Evolutionary conservation across 371 early-diverging fungal genomes (phyloP).

Genomic region (Mortierella sp.): DNA sequence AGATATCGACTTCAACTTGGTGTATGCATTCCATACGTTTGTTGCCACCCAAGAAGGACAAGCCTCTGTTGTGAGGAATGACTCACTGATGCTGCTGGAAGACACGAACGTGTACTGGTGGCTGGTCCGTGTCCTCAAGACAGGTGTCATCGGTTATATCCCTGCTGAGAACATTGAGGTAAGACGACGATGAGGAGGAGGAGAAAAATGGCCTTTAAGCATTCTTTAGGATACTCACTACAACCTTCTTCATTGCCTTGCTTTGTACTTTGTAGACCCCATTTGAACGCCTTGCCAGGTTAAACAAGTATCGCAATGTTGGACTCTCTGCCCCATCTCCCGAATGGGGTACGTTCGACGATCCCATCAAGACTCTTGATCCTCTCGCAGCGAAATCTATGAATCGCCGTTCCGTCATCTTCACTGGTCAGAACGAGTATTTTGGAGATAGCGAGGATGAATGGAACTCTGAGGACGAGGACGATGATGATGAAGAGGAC

Average conservation of each 20-base stretch:
- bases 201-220: too few species aligned
- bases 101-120: conserved; percentile 98
- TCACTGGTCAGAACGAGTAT: conserved; percentile 38
- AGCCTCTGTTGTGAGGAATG: conserved; percentile 89
- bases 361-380: conserved; percentile 37
- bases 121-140: conserved; percentile 90
- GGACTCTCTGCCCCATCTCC: conserved; percentile 65
- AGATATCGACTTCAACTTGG: conserved; percentile 79
- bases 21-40: conserved; percentile 96
- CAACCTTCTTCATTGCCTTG: too few species aligned
- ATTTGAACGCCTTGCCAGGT: conserved; percentile 86
- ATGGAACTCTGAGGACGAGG: conserved; percentile 54
- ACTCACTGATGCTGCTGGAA: conserved; percentile 88
- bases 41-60: conserved; percentile 95
- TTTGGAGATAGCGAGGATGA: conserved; percentile 52
- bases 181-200: conserved; percentile 41
- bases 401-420: conserved; percentile 48
- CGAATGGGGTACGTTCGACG: conserved; percentile 53
- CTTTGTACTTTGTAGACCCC: conserved; percentile 89
- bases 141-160: conserved; percentile 92
- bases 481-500: conserved; percentile 19
- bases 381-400: conserved; percentile 21
- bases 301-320: conserved; percentile 89
- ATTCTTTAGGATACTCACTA: too few species aligned
- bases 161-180: conserved; percentile 97